A percentile compares a stretch with the other conserved stretches of the same genome.
Conservation (phyloP, 2,329 filamentous ascomycete genomes). For the Beauveria bassiana region DNA sequence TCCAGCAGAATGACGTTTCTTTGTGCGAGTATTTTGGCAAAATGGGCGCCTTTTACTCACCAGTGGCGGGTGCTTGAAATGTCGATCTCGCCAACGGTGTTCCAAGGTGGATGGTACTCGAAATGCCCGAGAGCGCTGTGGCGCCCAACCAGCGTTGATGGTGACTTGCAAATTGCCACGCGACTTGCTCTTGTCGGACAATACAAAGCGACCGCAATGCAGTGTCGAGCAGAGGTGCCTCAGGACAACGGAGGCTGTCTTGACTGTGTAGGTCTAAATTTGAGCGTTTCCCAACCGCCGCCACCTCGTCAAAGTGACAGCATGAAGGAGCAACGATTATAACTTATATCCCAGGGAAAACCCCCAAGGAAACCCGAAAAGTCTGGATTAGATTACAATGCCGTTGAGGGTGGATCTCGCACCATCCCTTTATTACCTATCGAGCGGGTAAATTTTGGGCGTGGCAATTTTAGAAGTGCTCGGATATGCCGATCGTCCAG, state of each 20-base stretch:
- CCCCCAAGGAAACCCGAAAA: background rate
- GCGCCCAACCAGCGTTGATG: background rate
- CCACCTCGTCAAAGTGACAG: too few relatives aligned
- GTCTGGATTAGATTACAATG: background rate
- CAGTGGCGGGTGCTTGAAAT: too few relatives aligned
- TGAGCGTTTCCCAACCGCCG: background rate
- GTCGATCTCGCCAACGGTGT: too few relatives aligned
- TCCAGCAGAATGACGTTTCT: too few relatives aligned
- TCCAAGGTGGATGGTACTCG: background rate
- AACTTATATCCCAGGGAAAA: background rate
- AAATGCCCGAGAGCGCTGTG: background rate
- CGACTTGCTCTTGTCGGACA: background rate
- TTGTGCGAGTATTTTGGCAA: too few relatives aligned
- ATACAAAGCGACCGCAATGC: background rate
- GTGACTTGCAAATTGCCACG: too few relatives aligned
- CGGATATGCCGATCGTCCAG: conserved; percentile 1
- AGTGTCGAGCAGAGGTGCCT: background rate
- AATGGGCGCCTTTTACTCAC: too few relatives aligned
- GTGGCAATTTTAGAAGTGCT: conserved; percentile 5
- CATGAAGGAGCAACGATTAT: too few relatives aligned
- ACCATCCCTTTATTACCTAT: background rate
- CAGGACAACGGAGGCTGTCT: background rate
- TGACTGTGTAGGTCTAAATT: background rate
- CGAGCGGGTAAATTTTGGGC: background rate
- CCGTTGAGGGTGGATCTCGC: conserved; percentile 1